Base-by-base conservation (phyloP, 164 flowering plant genomes). In the Nelumbo lutea region DNA sequence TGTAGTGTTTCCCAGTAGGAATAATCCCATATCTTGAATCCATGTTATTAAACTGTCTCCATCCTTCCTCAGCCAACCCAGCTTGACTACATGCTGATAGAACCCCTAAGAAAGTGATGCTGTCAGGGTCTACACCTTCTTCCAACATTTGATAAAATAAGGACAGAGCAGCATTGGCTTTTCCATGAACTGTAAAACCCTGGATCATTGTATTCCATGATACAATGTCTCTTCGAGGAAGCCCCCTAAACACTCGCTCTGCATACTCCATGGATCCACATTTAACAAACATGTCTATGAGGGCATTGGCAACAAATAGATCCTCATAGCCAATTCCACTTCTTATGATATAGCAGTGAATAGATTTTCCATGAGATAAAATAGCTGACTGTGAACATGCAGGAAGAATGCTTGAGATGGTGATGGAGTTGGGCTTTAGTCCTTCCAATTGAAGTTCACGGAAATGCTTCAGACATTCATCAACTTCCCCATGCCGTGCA, bases 191-290 rank as follows among this genome's bases (percentile, higher is more conserved):
- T 9, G 64, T 70, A 56, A 59, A 57, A 15, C 79, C 79, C 48
- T 70, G 75, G 59, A 79, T 76, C 73, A 73, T 73, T 42, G 70
- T 73, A 62, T 79, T 79, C 82, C 82, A 79, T 8, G 79, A 72
- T 52, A 75, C 62, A 48, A 75, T 43, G 14, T 75, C 78, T 39
- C 60, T 75, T 51, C 44, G 41, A 43, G 55, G 62, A 42, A 72
- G 56, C 46, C 48, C 66, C 27, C 66, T 61, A 50, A 78, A 78
- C 55, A 78, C 46, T n/a, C 39, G 50, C 47, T 75, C 70, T 40
- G 78, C 70, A 62, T 69, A 72, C 27, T 72, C 67, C 71, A 78
- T 56, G 44, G 14, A 42, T 52, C 81, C 76, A 46, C 78, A 75
- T 67, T 75, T 78, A 40, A 70, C 53, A 40, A 57, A 78, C 78